Percentiles rank a stretch among this genome's conserved stretches.
phyloP scores from a whole-genome alignment of 441 rosid genomes.

The Erodium moschatum region DNA sequence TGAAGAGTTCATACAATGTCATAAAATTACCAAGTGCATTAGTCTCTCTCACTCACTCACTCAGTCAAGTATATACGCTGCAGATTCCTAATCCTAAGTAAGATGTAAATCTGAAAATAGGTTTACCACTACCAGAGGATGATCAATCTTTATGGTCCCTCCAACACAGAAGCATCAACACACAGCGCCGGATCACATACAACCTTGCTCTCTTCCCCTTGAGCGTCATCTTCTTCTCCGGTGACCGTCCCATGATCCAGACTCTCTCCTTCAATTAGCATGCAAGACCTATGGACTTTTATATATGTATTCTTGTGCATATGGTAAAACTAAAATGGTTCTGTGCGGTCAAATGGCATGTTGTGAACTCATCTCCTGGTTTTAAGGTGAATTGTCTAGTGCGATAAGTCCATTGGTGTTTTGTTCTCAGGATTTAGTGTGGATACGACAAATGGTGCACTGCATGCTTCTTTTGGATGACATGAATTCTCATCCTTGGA shows the following conservation, averaged over 20 bases:
- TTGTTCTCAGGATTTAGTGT: neutral
- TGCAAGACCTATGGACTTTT: too few relatives aligned
- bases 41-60: neutral
- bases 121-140: neutral
- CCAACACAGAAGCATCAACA: neutral
- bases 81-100: neutral
- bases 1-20: neutral
- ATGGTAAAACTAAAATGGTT: neutral
- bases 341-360: neutral
- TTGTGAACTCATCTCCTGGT: neutral
- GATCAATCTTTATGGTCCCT: neutral
- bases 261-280: neutral
- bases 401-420: neutral
- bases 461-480: neutral
- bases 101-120: too few relatives aligned
- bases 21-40: neutral
- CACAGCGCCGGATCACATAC: neutral
- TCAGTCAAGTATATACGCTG: neutral
- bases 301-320: too few relatives aligned
- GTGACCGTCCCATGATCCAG: neutral
- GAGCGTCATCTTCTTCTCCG: too few relatives aligned
- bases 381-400: neutral
- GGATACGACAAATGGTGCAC: neutral
- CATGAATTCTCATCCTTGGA: neutral
- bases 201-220: neutral